phyloP scores from a whole-genome alignment of 2,329 filamentous ascomycete species.

The Orbilia blumenaviensis region DNA sequence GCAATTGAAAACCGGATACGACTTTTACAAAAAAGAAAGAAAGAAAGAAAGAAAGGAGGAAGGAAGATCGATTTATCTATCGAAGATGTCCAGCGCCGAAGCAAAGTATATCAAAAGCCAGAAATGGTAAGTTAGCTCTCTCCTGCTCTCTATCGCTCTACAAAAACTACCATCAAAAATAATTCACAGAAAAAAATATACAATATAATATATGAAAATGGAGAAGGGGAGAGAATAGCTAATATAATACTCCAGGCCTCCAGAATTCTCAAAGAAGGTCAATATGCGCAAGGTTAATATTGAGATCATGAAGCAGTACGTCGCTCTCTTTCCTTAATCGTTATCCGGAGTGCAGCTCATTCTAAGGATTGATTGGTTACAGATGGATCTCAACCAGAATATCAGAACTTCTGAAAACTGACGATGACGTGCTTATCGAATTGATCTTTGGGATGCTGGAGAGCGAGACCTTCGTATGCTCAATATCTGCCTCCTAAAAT shows the following conservation, averaged over 20 bases:
- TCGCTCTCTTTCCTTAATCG: slow-evolving; percentile 42
- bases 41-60: no score
- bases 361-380: slow-evolving; percentile 6
- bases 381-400: slow-evolving; percentile 96
- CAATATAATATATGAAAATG: not conserved
- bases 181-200: not conserved
- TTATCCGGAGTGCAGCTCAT: not conserved
- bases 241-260: slow-evolving; percentile 64
- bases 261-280: slow-evolving; percentile 93
- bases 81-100: slow-evolving; percentile 44
- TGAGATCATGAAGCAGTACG: slow-evolving; percentile 96
- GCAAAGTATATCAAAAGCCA: slow-evolving; percentile 53
- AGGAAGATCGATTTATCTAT: not conserved
- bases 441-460: slow-evolving; percentile 77
- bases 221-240: not conserved
- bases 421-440: slow-evolving; percentile 96
- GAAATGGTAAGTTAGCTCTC: slow-evolving; percentile 33
- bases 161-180: not conserved
- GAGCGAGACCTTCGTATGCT: slow-evolving; percentile 76
- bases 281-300: slow-evolving; percentile 97
- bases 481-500: not conserved
- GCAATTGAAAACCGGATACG: no score
- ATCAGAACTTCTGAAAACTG: slow-evolving; percentile 84
- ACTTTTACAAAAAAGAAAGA: no score
- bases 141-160: not conserved